Percentiles rank a stretch among this genome's conserved stretches.
Evolutionary conservation across 306 rosid species (phyloP).

Genomic region (barrel medic (Medicago truncatula)): DNA sequence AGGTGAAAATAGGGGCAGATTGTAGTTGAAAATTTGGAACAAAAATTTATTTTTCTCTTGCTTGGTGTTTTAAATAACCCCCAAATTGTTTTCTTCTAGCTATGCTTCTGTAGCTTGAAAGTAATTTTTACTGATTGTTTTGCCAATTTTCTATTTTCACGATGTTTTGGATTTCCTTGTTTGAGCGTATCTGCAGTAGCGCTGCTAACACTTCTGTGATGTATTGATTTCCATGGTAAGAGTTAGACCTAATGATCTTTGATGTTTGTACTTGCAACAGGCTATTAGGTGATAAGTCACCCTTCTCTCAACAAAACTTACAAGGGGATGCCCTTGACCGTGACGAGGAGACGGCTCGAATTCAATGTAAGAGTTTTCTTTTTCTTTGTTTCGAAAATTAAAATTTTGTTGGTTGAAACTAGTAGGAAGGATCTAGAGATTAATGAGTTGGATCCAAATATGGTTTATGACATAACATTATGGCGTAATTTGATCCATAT

Average conservation of each 20-base stretch:
- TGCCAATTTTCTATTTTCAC: no score
- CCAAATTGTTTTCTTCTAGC: no score
- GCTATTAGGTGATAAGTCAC: conserved; percentile 86
- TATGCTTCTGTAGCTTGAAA: not conserved
- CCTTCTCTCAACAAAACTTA: conserved; percentile 81
- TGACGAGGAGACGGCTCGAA: conserved; percentile 90
- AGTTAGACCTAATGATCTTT: conserved; percentile 26
- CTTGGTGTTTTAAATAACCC: no score
- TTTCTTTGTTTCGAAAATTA: not conserved
- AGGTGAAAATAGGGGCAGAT: not conserved
- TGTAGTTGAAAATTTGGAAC: conserved; percentile 1
- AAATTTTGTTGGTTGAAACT: not conserved
- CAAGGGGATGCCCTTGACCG: conserved; percentile 84
- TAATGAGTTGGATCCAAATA: no score
- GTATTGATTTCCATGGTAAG: conserved; percentile 9
- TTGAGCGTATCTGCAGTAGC: no score
- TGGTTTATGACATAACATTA: no score
- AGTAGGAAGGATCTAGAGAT: no score
- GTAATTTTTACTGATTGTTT: no score
- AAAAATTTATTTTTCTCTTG: no score
- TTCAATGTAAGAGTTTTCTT: conserved; percentile 63
- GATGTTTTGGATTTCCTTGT: no score
- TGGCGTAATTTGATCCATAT: no score
- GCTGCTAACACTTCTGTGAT: not conserved
- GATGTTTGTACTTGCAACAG: conserved; percentile 44